Percentiles rank a stretch among this genome's conserved stretches.
Evolutionary conservation across 148 eudicot species (phyloP).

Genomic region (Dianthus caryophyllus): DNA sequence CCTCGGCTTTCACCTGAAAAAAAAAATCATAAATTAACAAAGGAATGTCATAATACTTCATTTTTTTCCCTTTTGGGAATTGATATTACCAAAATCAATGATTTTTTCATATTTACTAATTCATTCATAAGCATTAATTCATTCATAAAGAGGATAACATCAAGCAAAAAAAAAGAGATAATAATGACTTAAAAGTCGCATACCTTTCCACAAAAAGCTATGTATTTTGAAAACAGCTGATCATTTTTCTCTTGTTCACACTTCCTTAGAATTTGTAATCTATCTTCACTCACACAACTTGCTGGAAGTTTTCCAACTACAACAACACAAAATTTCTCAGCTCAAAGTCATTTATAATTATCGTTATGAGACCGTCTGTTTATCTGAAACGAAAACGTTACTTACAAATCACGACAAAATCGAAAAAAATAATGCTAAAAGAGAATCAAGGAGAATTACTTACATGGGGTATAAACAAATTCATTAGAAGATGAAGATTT

Average conservation of each 20-base stretch:
- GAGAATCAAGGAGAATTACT: slow-evolving; percentile 10
- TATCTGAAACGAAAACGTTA: no score
- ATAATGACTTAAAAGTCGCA: slow-evolving; percentile 10
- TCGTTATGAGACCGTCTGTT: background rate
- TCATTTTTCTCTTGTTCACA: slow-evolving; percentile 53
- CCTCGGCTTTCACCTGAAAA: slow-evolving; percentile 55
- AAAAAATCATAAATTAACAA: background rate
- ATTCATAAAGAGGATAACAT: background rate
- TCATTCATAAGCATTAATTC: no score
- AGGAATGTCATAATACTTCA: background rate
- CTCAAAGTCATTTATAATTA: background rate
- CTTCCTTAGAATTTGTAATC: slow-evolving; percentile 39
- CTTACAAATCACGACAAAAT: no score
- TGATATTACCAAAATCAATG: background rate
- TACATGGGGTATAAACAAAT: slow-evolving; percentile 60
- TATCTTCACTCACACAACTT: slow-evolving; percentile 56
- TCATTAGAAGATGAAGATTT: slow-evolving; percentile 30
- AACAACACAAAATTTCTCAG: background rate
- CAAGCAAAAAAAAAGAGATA: background rate
- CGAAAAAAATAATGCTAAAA: background rate
- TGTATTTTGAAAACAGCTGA: slow-evolving; percentile 41
- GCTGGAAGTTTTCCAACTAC: slow-evolving; percentile 77
- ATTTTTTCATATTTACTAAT: no score
- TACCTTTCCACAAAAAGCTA: slow-evolving; percentile 65
- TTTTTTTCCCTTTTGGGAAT: background rate